These are phyloP conservation scores for Aspergillus oerlinghausenensis DNA, from an alignment of 2,329 filamentous ascomycete species.

Conservation along the genomic window DNA sequence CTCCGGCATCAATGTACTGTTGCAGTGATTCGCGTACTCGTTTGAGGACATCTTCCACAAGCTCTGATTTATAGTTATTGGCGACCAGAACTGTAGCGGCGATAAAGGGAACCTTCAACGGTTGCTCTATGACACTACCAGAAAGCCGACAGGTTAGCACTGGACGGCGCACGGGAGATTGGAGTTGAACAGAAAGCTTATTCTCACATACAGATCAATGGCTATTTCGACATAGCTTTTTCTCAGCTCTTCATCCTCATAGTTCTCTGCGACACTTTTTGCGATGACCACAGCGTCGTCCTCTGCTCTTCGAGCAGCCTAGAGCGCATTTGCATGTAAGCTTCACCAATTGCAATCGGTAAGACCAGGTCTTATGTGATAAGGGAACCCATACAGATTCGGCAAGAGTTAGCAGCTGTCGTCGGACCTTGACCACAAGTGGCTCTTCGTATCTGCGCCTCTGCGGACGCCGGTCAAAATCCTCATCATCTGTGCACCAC, in stretches of 20 bases:
- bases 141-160: constrained; percentile 15
- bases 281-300: constrained; percentile 74
- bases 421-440: constrained; percentile 65
- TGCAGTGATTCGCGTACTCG: constrained; percentile 61
- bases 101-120: constrained; percentile 94
- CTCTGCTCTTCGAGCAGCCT: constrained; percentile 68
- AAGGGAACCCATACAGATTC: constrained; percentile 55
- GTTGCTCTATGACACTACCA: constrained; percentile 71
- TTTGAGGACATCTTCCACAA: constrained; percentile 66
- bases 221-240: constrained; percentile 68
- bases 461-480: constrained; percentile 67
- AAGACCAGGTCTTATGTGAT: constrained; percentile 3
- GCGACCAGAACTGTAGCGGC: constrained; percentile 75
- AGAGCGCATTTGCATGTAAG: constrained; percentile 2
- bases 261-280: constrained; percentile 72
- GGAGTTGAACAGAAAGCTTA: background rate
- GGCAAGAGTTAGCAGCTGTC: constrained; percentile 73
- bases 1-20: constrained; percentile 62
- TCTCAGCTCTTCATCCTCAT: constrained; percentile 76
- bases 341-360: constrained; percentile 5
- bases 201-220: constrained; percentile 60
- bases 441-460: constrained; percentile 72
- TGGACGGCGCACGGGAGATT: background rate
- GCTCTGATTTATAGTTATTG: constrained; percentile 72
- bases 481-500: constrained; percentile 62